Conservation (phyloP, 208 protist species). For the Leishmania martiniquensis region DNA sequence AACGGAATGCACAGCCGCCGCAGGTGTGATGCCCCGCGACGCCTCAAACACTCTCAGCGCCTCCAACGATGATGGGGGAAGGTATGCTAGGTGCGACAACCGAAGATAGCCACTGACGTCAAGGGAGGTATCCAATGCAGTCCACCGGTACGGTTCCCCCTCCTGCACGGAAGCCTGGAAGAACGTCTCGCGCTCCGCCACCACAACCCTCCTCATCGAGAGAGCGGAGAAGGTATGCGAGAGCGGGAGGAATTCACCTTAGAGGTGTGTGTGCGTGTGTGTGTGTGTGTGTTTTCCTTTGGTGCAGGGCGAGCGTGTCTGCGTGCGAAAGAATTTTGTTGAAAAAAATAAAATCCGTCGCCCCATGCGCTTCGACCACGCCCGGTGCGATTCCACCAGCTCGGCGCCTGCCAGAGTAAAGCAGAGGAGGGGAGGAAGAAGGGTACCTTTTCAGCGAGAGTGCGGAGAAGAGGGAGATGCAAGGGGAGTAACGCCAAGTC, state of each 20-base stretch:
- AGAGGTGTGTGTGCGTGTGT: no score
- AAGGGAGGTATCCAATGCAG: constrained; percentile 42
- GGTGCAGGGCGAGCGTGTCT: no score
- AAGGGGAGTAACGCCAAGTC: not conserved
- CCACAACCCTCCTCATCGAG: constrained; percentile 27
- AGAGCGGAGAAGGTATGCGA: not conserved
- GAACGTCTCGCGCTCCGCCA: constrained; percentile 41
- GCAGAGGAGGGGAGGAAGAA: not conserved
- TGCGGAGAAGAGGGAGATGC: not conserved
- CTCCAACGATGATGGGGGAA: constrained; percentile 51
- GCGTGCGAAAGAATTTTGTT: not conserved
- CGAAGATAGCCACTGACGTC: constrained; percentile 63
- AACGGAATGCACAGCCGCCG: constrained; percentile 30
- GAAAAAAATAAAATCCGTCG: not conserved
- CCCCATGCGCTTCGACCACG: not conserved
- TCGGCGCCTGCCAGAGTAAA: not conserved
- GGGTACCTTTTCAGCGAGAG: not conserved
- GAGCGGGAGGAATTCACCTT: not conserved
- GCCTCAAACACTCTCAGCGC: constrained; percentile 41
- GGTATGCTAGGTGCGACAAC: constrained; percentile 79
- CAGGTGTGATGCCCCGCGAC: not conserved
- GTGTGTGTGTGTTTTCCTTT: no score
- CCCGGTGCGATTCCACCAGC: not conserved
- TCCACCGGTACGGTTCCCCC: constrained; percentile 63
- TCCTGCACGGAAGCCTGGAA: constrained; percentile 72